phyloP scores from a whole-genome alignment of 176 grass and related monocot species.

The Lolium perenne region DNA sequence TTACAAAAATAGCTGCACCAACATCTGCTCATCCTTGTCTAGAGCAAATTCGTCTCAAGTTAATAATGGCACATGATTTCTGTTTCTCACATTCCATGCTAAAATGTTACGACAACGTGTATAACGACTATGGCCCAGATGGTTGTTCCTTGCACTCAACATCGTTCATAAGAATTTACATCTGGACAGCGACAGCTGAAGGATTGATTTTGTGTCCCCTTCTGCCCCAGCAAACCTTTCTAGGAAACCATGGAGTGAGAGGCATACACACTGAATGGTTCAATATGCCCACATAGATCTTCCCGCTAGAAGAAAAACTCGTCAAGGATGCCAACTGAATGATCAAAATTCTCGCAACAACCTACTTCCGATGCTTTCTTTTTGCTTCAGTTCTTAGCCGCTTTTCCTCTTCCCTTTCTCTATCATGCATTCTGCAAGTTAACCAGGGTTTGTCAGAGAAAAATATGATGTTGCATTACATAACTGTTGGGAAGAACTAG shows the following conservation, averaged over 20 bases:
- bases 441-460: slow-evolving; percentile 36
- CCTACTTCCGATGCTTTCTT: slow-evolving; percentile 94
- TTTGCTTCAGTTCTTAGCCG: slow-evolving; percentile 82
- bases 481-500: neutral
- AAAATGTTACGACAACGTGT: slow-evolving; percentile 30
- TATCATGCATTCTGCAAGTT: slow-evolving; percentile 74
- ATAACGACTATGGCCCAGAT: neutral
- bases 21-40: slow-evolving; percentile 26
- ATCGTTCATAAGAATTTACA: neutral
- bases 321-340: neutral
- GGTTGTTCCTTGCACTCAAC: neutral
- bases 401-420: slow-evolving; percentile 97
- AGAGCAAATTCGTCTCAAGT: neutral
- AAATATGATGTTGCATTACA: slow-evolving; percentile 32
- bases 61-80: neutral
- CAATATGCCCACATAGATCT: slow-evolving; percentile 3
- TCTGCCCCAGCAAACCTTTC: neutral
- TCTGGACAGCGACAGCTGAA: neutral
- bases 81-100: slow-evolving; percentile 10
- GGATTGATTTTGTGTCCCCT: neutral
- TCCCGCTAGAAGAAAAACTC: neutral
- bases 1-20: slow-evolving; percentile 36
- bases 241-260: neutral
- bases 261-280: neutral
- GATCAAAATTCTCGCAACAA: slow-evolving; percentile 13